phyloP scores from a whole-genome alignment of 2,329 filamentous ascomycete species.

The Curvularia spicifera region DNA sequence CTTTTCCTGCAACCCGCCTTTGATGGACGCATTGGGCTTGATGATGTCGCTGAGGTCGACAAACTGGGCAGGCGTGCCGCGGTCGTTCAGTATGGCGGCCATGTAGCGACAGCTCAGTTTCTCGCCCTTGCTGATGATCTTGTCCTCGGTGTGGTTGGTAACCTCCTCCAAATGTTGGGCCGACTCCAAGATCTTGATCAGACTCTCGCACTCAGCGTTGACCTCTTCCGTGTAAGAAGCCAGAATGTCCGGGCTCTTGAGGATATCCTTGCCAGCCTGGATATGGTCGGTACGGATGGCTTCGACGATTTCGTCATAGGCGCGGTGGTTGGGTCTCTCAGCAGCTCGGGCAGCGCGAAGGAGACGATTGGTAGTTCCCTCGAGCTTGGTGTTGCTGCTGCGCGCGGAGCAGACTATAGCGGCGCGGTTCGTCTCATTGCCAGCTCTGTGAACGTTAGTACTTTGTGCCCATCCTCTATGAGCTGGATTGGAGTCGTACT shows the following conservation, averaged over 20 bases:
- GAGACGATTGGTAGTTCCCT: constrained; percentile 85
- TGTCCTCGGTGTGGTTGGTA: constrained; percentile 61
- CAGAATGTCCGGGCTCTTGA: constrained; percentile 50
- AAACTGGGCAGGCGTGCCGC: constrained; percentile 83
- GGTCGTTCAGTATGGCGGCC: constrained; percentile 80
- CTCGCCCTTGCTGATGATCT: constrained; percentile 93
- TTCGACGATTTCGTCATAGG: constrained; percentile 77
- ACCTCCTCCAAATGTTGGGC: constrained; percentile 64
- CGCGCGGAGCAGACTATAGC: constrained; percentile 95
- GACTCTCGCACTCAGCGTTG: constrained; percentile 77
- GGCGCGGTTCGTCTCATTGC: constrained; percentile 72
- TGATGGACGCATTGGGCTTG: constrained; percentile 60
- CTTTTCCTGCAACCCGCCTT: constrained; percentile 51
- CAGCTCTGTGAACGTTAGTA: constrained; percentile 56
- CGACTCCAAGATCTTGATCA: constrained; percentile 75
- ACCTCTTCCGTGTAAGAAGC: constrained; percentile 69
- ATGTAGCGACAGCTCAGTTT: constrained; percentile 94
- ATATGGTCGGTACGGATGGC: constrained; percentile 85
- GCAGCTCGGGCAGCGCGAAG: constrained; percentile 57
- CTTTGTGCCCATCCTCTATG: background rate
- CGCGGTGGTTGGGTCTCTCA: constrained; percentile 49
- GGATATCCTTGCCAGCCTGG: constrained; percentile 66
- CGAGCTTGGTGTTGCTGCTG: constrained; percentile 91
- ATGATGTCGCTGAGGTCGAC: constrained; percentile 87
- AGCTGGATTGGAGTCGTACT: constrained; percentile 37